Evolutionary conservation across 768 basidiomycete species (phyloP), one percentile per base, ranked within the genome.

Genomic region (Psilocybe cyanescens): DNA sequence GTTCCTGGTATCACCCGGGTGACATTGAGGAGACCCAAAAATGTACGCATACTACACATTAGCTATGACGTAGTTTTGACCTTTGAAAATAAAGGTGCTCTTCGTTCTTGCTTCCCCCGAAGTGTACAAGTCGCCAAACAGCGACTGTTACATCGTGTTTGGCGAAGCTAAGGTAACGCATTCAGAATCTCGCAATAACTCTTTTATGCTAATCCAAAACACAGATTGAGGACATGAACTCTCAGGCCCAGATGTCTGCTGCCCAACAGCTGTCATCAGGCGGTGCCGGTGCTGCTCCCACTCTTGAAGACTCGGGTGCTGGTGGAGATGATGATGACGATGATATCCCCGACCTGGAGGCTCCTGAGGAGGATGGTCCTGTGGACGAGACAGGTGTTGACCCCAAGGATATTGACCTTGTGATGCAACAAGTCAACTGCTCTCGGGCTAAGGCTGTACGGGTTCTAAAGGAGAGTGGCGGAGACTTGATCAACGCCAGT

Each of bases 91-190:
- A 47, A 69, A 94, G 91, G 80, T 97, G 64, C 87, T 99, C 64
- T 92, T 98, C 73, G 96, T 98, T 62, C 85, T 99, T 69, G 87
- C 93, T 57, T 81, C 89, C 54, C 97, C 97, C 39, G 97, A 99
- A 66, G 97, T 99, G 57, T 99, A 92, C 89, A 98, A 98, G 83
- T 95, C 93, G 53, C 89, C 91, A 46, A 95, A 94, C 79, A 95
- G 94, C 73, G 97, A 99, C 79, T 94, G 92, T 78, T 98, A 99
- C 84, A 94, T 99, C 74, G 95, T 99, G 65, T 99, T 99, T 70
- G 97, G 97, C 65, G 97, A 99, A 83, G 96, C 93, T 58, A 95
- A 95, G 87, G 90, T 90, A 62, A 69, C 62, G 63, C 31, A 14
- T 56, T 44, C 41, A 2, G 39, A n/a, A 31, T 47, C 30, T 55